These are phyloP conservation scores for Craterostigma plantagineum DNA, from an alignment of 257 asterid genomes.

Conservation along the genomic window DNA sequence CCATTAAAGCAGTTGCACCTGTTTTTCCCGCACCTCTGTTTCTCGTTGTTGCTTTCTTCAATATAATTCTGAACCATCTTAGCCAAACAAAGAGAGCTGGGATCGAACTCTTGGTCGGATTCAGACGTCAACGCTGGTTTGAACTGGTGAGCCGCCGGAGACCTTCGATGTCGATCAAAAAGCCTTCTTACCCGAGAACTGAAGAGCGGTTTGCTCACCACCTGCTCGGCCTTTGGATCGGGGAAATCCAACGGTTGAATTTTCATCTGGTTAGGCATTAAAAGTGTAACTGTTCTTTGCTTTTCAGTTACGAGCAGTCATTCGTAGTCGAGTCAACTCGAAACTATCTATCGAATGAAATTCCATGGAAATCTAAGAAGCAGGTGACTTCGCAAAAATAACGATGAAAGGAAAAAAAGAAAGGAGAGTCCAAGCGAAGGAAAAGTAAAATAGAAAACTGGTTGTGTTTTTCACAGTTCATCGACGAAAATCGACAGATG, in stretches of 20 bases:
- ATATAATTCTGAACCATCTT: slow-evolving; percentile 82
- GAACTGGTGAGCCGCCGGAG: slow-evolving; percentile 39
- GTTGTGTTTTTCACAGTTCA: slow-evolving; percentile 4
- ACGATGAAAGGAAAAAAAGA: too few relatives aligned
- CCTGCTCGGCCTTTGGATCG: slow-evolving; percentile 23
- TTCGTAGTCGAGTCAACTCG: not conserved
- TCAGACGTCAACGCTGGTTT: slow-evolving; percentile 26
- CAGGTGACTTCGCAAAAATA: too few relatives aligned
- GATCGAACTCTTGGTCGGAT: slow-evolving; percentile 48
- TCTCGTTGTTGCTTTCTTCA: slow-evolving; percentile 43
- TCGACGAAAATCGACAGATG: slow-evolving; percentile 14
- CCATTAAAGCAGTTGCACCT: slow-evolving; percentile 65
- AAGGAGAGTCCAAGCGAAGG: not conserved
- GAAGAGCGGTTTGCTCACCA: slow-evolving; percentile 23
- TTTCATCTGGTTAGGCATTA: slow-evolving; percentile 44
- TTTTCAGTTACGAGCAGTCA: slow-evolving; percentile 2
- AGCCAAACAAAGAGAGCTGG: slow-evolving; percentile 62
- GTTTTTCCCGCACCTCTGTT: slow-evolving; percentile 34
- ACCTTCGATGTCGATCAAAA: slow-evolving; percentile 23
- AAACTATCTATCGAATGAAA: not conserved
- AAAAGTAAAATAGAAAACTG: slow-evolving; percentile 4
- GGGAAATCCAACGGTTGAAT: slow-evolving; percentile 65
- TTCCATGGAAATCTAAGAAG: slow-evolving; percentile 11
- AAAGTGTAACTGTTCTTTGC: not conserved
- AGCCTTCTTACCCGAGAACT: slow-evolving; percentile 69